Base-by-base conservation (phyloP, 176 grass and related monocot genomes). In the Cenchrus fungigraminus region DNA sequence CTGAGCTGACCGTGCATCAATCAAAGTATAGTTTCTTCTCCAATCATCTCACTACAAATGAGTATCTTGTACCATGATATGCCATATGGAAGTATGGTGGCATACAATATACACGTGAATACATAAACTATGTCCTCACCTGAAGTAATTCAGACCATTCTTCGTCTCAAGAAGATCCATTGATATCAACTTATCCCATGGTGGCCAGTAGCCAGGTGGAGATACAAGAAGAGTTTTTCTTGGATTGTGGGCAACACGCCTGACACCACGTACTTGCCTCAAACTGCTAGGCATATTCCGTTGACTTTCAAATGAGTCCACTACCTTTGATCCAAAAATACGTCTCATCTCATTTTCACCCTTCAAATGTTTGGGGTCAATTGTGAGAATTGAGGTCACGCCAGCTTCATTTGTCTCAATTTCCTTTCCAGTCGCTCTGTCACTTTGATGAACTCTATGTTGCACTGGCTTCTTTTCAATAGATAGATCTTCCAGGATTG, bases 311-410 rank as follows among this genome's bases (percentile, higher is more conserved):
- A 96, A 87, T 74, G 97, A 99, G 79, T 96, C 89, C 34, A 99
- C 97, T 61, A 99, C 97, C 73, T 96, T 99, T 17, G 97, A 99
- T 80, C 97, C 97, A 82, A 99, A 99, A 89, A 99, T 99, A 77
- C 92, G 94, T 43, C 91, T 86, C 80, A 99, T 92, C 85, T 99
- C 97, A 87, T 99, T 96, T 85, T 96, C 93, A 62, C 90, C 91
- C 89, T 92, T 99, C 44, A 96, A 83, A 89, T 88, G 93, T 83
- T 89, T 99, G 31, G 90, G 90, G 78, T 99, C 94, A 64, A 99
- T 86, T 65, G 82, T 58, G n/a, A 99, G 84, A 76, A 98, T 68
- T 47, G 55, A 91, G 56, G 86, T 89, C 34, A 20, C 68, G 32
- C 70, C 73, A 15, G 53, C 65, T 70, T 83, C 68, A 51, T 83